Percentiles rank a stretch among this genome's conserved stretches.
phyloP scores from a whole-genome alignment of 2,329 filamentous ascomycete genomes.

The Nannizzia gypsea region DNA sequence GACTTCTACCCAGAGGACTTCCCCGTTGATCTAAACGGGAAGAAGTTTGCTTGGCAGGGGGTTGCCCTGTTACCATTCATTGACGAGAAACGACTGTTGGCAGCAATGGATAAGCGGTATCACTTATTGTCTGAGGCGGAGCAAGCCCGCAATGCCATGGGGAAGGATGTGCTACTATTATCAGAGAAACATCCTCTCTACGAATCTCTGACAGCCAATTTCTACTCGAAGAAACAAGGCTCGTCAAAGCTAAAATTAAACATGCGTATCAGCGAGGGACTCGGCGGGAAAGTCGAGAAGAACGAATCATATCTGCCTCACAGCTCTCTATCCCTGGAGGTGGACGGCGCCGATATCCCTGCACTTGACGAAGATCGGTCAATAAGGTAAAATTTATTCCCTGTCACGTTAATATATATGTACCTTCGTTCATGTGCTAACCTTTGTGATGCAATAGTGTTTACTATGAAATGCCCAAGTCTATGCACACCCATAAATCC shows the following conservation, averaged over 20 bases:
- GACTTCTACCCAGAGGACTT: conserved; percentile 98
- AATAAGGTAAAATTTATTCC: conserved; percentile 52
- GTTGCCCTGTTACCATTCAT: conserved; percentile 91
- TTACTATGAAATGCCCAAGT: conserved; percentile 68
- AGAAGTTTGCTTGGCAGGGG: conserved; percentile 98
- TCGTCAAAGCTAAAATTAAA: conserved; percentile 58
- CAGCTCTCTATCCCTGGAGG: conserved; percentile 63
- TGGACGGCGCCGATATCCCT: conserved; percentile 60
- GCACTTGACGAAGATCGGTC: conserved; percentile 75
- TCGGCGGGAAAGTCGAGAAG: conserved; percentile 71
- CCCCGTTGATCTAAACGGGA: conserved; percentile 84
- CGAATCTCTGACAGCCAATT: conserved; percentile 67
- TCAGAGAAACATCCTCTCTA: conserved; percentile 79
- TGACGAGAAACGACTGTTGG: conserved; percentile 73
- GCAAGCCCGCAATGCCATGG: conserved; percentile 61
- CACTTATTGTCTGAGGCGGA: conserved; percentile 68
- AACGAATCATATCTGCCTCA: conserved; percentile 77
- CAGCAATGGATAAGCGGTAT: conserved; percentile 73
- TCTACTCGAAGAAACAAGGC: conserved; percentile 83
- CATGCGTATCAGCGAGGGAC: conserved; percentile 59
- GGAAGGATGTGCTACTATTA: conserved; percentile 70
- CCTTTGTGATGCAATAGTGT: conserved; percentile 46
- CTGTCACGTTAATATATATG: conserved; percentile 3
- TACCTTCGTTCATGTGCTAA: neutral
- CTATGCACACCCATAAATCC: conserved; percentile 69